Percentiles rank a stretch among this genome's conserved stretches.
Conservation (phyloP, 805 yeast genomes). For the Wickerhamiella musiphila region DNA sequence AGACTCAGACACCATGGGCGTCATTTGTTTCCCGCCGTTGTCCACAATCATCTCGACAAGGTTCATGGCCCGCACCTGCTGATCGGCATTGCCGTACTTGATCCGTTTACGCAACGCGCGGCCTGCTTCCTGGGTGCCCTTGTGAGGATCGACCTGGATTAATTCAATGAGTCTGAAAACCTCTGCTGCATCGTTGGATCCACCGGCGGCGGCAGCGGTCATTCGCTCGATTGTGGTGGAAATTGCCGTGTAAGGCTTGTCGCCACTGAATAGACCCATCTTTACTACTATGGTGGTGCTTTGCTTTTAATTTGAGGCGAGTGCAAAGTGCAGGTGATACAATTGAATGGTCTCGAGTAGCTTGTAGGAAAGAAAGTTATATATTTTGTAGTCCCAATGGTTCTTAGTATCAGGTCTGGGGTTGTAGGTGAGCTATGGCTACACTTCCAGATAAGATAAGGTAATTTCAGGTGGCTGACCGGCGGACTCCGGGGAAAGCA, state of each 20-base stretch:
- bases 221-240: slow-evolving; percentile 24
- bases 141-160: slow-evolving; percentile 22
- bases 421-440: too few relatives aligned
- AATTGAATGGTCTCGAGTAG: too few relatives aligned
- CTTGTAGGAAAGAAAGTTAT: too few relatives aligned
- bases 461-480: too few relatives aligned
- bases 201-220: slow-evolving; percentile 18
- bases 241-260: slow-evolving; percentile 29
- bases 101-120: slow-evolving; percentile 75
- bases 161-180: slow-evolving; percentile 43
- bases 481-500: too few relatives aligned
- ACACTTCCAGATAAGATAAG: too few relatives aligned
- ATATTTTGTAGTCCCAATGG: too few relatives aligned
- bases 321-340: too few relatives aligned
- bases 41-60: slow-evolving; percentile 43
- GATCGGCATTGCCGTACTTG: slow-evolving; percentile 58
- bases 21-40: slow-evolving; percentile 26
- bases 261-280: slow-evolving; percentile 16
- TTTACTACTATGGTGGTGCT: too few relatives aligned
- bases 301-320: too few relatives aligned
- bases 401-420: too few relatives aligned
- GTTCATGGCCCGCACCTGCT: slow-evolving; percentile 54
- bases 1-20: slow-evolving; percentile 9
- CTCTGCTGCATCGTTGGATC: slow-evolving; percentile 27
- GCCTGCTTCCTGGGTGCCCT: slow-evolving; percentile 62